Conservation (phyloP, 495 filamentous ascomycete species). For the Poronia punctata region DNA sequence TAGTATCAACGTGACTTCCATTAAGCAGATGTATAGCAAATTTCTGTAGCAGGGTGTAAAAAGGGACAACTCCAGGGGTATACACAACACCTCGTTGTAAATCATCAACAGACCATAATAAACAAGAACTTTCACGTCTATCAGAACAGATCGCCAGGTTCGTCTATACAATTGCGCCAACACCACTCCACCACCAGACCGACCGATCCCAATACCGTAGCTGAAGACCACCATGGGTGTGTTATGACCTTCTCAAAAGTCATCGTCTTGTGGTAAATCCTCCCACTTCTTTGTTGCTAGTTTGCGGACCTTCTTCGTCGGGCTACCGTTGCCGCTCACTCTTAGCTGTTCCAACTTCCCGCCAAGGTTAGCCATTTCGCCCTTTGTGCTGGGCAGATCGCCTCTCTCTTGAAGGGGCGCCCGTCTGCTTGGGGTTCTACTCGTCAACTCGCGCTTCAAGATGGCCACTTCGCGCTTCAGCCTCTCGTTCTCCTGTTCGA, state of each 20-base stretch:
- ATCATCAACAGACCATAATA: slow-evolving; percentile 3
- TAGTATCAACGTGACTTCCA: too few relatives aligned
- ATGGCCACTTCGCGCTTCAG: slow-evolving; percentile 46
- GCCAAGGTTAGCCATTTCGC: slow-evolving; percentile 15
- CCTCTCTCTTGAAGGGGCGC: slow-evolving; percentile 38
- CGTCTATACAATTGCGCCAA: too few relatives aligned
- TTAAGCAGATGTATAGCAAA: too few relatives aligned
- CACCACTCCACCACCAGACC: not conserved
- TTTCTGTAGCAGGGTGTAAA: too few relatives aligned
- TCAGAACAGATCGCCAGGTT: not conserved
- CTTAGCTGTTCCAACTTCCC: slow-evolving; percentile 22
- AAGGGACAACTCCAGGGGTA: slow-evolving; percentile 19
- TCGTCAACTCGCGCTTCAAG: slow-evolving; percentile 41
- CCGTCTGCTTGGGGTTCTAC: slow-evolving; percentile 36
- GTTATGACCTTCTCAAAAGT: slow-evolving; percentile 25
- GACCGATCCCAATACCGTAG: not conserved
- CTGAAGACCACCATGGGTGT: too few relatives aligned
- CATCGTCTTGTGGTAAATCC: slow-evolving; percentile 24
- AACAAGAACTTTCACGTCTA: not conserved
- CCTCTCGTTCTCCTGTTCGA: slow-evolving; percentile 56
- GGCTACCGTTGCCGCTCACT: slow-evolving; percentile 16
- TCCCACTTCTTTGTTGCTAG: slow-evolving; percentile 31
- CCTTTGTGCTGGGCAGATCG: slow-evolving; percentile 19
- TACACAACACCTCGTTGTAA: slow-evolving; percentile 10
- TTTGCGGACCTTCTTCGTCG: slow-evolving; percentile 37